Percentiles rank a stretch among this genome's conserved stretches.
Conservation (phyloP, 345 rosid genomes). For the Geranium brycei region DNA sequence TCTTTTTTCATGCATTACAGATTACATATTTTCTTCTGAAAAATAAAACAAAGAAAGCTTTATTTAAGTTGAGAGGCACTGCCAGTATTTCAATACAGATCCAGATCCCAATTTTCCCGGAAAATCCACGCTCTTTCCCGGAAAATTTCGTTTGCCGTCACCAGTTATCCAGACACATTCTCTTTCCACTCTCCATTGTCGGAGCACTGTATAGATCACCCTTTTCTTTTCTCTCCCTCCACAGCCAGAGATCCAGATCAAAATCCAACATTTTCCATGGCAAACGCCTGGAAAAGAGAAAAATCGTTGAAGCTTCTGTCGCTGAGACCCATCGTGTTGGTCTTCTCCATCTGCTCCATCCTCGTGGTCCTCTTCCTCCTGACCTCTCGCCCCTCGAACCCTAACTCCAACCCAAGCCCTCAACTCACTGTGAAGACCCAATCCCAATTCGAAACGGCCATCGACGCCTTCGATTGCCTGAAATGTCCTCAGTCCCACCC, state of each 20-base stretch:
- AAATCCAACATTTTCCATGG: constrained; percentile 26
- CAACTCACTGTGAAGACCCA: constrained; percentile 1
- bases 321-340: constrained; percentile 31
- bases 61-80: too few species aligned
- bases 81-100: too few species aligned
- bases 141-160: too few species aligned
- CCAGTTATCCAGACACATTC: too few species aligned
- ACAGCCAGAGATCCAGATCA: not conserved
- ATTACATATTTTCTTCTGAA: too few species aligned
- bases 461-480: constrained; percentile 57
- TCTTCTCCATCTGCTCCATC: constrained; percentile 33
- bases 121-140: too few species aligned
- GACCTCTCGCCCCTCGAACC: constrained; percentile 20
- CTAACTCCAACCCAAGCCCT: constrained; percentile 13
- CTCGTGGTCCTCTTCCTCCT: constrained; percentile 30
- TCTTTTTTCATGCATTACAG: too few species aligned
- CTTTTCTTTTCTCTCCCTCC: not conserved
- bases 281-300: constrained; percentile 66
- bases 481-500: constrained; percentile 73
- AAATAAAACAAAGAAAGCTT: too few species aligned
- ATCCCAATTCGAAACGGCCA: constrained; percentile 18
- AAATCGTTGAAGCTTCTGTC: constrained; percentile 39
- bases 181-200: too few species aligned
- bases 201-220: too few species aligned
- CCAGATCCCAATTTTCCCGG: too few species aligned